Conservation (phyloP, 2,329 filamentous ascomycete species). For the Sclerotiophoma versabilis region DNA sequence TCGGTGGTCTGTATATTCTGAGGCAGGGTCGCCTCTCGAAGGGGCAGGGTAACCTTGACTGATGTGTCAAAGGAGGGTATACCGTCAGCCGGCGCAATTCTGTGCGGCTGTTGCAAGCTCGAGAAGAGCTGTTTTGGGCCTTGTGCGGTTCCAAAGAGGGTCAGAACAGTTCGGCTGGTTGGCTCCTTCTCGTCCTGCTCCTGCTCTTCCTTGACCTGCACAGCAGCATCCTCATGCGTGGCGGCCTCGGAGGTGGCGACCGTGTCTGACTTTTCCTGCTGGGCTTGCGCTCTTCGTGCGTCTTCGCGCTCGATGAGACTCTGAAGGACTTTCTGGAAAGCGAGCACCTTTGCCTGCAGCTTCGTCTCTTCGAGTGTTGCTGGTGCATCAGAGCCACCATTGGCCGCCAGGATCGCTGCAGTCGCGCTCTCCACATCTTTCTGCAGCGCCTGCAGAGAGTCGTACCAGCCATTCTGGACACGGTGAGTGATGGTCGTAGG, state of each 20-base stretch:
- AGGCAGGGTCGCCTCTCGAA: conserved; percentile 73
- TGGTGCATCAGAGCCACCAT: conserved; percentile 36
- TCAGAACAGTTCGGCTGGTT: conserved; percentile 69
- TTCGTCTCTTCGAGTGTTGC: conserved; percentile 46
- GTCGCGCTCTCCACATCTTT: conserved; percentile 53
- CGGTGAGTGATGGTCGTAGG: conserved; percentile 49
- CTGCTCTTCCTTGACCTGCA: conserved; percentile 33
- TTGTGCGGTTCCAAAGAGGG: conserved; percentile 76
- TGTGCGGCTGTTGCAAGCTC: conserved; percentile 70
- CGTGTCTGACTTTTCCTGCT: conserved; percentile 10
- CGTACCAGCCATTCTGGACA: conserved; percentile 50
- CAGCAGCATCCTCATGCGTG: conserved; percentile 22
- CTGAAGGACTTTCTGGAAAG: conserved; percentile 43
- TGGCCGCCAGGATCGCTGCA: conserved; percentile 47
- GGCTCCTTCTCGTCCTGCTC: conserved; percentile 29
- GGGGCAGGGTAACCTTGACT: conserved; percentile 55
- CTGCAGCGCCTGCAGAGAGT: conserved; percentile 51
- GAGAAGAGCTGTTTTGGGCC: conserved; percentile 83
- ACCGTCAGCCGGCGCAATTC: conserved; percentile 44
- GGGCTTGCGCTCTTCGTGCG: conserved; percentile 23
- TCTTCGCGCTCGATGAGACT: conserved; percentile 42
- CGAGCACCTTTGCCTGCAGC: conserved; percentile 41
- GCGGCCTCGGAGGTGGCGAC: conserved; percentile 16
- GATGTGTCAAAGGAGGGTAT: conserved; percentile 49
- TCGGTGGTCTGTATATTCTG: conserved; percentile 76